Conservation (phyloP, 345 rosid genomes). For the Lumnitzera racemosa region DNA sequence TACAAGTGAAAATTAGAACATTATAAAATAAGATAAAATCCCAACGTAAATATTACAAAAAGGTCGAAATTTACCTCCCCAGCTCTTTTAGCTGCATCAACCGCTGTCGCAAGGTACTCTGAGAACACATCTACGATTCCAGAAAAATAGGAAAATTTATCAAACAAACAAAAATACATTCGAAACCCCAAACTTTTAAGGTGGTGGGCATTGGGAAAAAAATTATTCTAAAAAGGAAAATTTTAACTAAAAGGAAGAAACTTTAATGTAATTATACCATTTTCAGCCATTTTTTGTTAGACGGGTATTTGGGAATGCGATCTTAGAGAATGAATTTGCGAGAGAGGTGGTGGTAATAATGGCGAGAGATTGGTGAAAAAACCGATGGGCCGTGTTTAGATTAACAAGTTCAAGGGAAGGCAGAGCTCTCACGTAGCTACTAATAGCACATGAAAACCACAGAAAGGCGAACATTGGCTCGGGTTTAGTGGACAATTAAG, state of each 20-base stretch:
- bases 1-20: neutral
- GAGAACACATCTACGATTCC: slow-evolving; percentile 41
- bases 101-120: slow-evolving; percentile 56
- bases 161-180: too few species aligned
- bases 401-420: too few species aligned
- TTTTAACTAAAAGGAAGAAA: neutral
- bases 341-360: neutral
- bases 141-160: neutral
- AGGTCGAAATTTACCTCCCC: slow-evolving; percentile 43
- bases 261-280: slow-evolving; percentile 24
- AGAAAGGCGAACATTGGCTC: too few species aligned
- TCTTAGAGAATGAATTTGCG: neutral
- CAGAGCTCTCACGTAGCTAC: too few species aligned
- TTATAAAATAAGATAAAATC: neutral
- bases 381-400: too few species aligned
- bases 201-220: neutral
- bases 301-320: neutral
- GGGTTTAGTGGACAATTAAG: too few species aligned
- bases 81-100: slow-evolving; percentile 85
- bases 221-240: neutral
- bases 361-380: neutral
- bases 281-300: slow-evolving; percentile 33
- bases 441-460: too few species aligned
- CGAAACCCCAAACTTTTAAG: too few species aligned
- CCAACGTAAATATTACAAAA: neutral